These are phyloP conservation scores for Chrysanthemum makinoi DNA, from an alignment of 129 eudicot genomes.

Conservation along the genomic window DNA sequence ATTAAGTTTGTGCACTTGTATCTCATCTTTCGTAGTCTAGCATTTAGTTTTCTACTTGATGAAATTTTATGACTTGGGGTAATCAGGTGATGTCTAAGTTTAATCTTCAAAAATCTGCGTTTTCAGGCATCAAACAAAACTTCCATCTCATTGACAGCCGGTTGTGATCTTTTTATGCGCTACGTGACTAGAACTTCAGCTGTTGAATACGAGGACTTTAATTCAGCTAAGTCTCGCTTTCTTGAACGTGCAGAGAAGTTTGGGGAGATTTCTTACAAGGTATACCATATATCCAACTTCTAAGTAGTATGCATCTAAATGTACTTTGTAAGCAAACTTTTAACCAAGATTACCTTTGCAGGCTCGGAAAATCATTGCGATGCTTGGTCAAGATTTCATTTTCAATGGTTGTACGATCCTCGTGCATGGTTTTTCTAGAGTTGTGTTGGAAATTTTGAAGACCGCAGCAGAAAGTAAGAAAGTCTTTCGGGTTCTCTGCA, in stretches of 20 bases:
- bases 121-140: constrained; percentile 92
- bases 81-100: not conserved
- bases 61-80: constrained; percentile 11
- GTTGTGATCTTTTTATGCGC: constrained; percentile 98
- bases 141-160: constrained; percentile 96
- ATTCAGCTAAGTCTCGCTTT: constrained; percentile 87
- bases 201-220: constrained; percentile 82
- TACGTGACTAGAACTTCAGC: constrained; percentile 97
- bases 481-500: constrained; percentile 81
- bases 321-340: not conserved
- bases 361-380: constrained; percentile 93
- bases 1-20: too few relatives aligned
- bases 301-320: too few relatives aligned
- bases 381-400: constrained; percentile 94
- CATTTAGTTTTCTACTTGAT: not conserved
- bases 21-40: not conserved
- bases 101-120: constrained; percentile 1
- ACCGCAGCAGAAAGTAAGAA: constrained; percentile 80
- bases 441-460: constrained; percentile 80
- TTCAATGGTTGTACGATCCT: constrained; percentile 96
- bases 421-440: constrained; percentile 97
- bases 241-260: constrained; percentile 99
- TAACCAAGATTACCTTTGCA: constrained; percentile 29
- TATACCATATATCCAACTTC: not conserved
- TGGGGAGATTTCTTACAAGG: constrained; percentile 95